Percentiles rank a stretch among this genome's conserved stretches.
These are phyloP conservation scores for Phaeotremella fagi DNA, from an alignment of 768 basidiomycete genomes.

Conservation along the genomic window DNA sequence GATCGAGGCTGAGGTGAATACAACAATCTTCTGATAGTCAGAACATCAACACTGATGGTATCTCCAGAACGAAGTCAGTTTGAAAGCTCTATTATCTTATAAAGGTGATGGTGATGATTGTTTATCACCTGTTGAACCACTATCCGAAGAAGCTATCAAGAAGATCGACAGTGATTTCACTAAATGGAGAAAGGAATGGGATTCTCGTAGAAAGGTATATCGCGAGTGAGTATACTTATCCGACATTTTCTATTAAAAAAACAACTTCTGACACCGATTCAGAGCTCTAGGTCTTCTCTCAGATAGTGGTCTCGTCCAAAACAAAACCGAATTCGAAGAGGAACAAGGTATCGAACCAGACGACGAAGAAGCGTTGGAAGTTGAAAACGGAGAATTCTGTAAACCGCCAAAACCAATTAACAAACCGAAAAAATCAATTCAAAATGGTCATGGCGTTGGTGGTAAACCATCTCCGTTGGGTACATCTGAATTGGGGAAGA, in stretches of 20 bases:
- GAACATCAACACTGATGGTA: too few species aligned
- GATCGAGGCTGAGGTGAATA: conserved; percentile 56
- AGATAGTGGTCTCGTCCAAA: conserved; percentile 64
- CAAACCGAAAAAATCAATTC: too few species aligned
- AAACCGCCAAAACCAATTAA: too few species aligned
- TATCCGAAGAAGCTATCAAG: conserved; percentile 67
- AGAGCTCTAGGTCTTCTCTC: conserved; percentile 73
- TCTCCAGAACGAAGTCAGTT: conserved; percentile 24
- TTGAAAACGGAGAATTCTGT: conserved; percentile 66
- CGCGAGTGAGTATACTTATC: conserved; percentile 56
- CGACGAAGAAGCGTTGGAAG: conserved; percentile 60
- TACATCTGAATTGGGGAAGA: too few species aligned
- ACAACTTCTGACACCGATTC: too few species aligned
- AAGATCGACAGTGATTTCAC: conserved; percentile 68
- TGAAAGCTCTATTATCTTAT: conserved; percentile 28
- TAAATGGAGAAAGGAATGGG: conserved; percentile 78
- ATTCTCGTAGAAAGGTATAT: conserved; percentile 68
- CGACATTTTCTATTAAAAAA: background rate
- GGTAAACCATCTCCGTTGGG: too few species aligned
- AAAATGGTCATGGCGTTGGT: too few species aligned
- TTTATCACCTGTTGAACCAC: conserved; percentile 15
- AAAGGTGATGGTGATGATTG: conserved; percentile 12
- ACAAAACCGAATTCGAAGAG: conserved; percentile 63
- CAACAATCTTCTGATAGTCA: conserved; percentile 8
- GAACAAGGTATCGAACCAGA: conserved; percentile 78